Percentiles rank a stretch among this genome's conserved stretches.
Conservation (phyloP, 768 basidiomycete genomes). For the Strobilomyces dryophilus region DNA sequence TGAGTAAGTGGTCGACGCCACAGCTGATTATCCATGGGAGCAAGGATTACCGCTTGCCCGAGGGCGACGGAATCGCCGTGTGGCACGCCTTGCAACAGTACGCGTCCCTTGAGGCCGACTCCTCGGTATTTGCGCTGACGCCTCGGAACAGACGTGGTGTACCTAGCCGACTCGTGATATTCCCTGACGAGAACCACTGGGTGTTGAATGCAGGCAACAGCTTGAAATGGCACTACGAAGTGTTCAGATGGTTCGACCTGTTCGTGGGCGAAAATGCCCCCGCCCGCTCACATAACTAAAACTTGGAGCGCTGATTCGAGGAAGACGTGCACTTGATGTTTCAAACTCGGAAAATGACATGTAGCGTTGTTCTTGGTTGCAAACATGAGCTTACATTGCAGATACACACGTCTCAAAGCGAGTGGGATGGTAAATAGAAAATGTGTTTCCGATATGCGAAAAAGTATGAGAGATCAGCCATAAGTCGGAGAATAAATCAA, state of each 20-base stretch:
- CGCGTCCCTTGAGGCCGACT: constrained; percentile 26
- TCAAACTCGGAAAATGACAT: neutral
- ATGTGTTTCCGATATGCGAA: constrained; percentile 9
- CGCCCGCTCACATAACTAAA: constrained; percentile 11
- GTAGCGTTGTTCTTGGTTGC: neutral
- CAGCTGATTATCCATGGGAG: constrained; percentile 82
- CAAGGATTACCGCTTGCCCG: constrained; percentile 85
- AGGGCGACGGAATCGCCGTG: constrained; percentile 76
- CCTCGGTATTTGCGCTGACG: neutral
- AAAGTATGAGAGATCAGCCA: neutral
- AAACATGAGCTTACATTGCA: constrained; percentile 7
- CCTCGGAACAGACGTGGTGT: constrained; percentile 50
- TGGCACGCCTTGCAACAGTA: constrained; percentile 87
- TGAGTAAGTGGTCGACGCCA: constrained; percentile 82
- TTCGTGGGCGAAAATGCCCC: constrained; percentile 44
- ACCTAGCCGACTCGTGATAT: constrained; percentile 74
- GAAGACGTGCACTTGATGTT: neutral
- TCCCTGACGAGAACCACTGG: constrained; percentile 94
- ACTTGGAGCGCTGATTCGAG: neutral
- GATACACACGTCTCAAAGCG: constrained; percentile 3
- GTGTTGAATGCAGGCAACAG: constrained; percentile 79
- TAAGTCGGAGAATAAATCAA: constrained; percentile 15
- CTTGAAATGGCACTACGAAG: constrained; percentile 93
- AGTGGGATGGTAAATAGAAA: neutral
- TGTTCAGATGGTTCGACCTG: constrained; percentile 84